Conservation (phyloP, 331 rosid genomes). For the Rhamnella rubrinervis region DNA sequence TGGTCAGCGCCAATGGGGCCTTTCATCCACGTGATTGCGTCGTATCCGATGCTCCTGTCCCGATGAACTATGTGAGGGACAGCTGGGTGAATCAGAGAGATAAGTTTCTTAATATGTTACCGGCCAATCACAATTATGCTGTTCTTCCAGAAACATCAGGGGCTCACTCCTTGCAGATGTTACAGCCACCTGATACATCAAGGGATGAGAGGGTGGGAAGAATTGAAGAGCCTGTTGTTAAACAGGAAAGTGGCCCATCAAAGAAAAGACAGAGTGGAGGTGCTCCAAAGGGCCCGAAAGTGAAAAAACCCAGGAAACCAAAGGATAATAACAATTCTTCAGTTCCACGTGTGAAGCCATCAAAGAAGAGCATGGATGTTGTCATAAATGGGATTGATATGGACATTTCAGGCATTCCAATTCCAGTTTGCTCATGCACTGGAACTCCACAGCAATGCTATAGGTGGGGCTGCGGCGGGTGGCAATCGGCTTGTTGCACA, state of each 20-base stretch:
- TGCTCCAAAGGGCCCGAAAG: conserved; percentile 58
- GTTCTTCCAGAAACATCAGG: conserved; percentile 68
- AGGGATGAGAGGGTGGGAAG: conserved; percentile 56
- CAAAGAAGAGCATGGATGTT: conserved; percentile 72
- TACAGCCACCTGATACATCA: conserved; percentile 51
- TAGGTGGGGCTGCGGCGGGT: conserved; percentile 97
- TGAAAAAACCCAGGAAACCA: conserved; percentile 70
- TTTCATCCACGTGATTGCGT: conserved; percentile 68
- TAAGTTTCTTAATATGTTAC: conserved; percentile 66
- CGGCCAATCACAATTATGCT: conserved; percentile 56
- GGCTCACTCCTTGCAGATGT: conserved; percentile 54
- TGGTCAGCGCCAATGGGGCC: conserved; percentile 54
- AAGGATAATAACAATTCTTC: conserved; percentile 51
- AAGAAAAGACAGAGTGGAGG: conserved; percentile 64
- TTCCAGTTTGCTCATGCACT: conserved; percentile 92
- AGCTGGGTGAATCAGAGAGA: conserved; percentile 75
- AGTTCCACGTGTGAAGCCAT: conserved; percentile 61
- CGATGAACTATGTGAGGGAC: conserved; percentile 67
- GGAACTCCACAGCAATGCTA: conserved; percentile 90
- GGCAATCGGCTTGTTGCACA: conserved; percentile 99
- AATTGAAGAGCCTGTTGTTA: conserved; percentile 53
- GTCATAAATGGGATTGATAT: conserved; percentile 82
- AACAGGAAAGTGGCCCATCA: conserved; percentile 53
- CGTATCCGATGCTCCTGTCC: conserved; percentile 52
- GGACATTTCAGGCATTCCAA: conserved; percentile 88